A percentile compares a stretch with the other conserved stretches of the same genome.
These are phyloP conservation scores for Pseudogymnoascus sp. DNA, from an alignment of 2,329 filamentous ascomycete genomes.

Conservation along the genomic window DNA sequence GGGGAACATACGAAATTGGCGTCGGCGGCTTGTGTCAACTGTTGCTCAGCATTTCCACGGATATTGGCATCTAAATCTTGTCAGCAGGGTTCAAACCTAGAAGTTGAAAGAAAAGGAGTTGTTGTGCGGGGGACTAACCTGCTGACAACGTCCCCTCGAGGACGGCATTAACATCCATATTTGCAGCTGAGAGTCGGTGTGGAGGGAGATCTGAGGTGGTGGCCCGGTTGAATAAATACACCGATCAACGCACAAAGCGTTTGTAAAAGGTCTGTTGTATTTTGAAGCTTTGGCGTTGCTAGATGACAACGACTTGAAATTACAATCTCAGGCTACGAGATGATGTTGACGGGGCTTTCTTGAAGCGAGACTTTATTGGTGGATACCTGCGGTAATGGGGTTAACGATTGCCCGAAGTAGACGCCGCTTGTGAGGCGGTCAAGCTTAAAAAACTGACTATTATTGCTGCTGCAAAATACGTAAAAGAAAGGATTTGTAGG, in stretches of 20 bases:
- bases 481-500: conserved; percentile 3
- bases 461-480: neutral
- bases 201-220: conserved; percentile 2
- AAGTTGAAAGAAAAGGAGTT: conserved; percentile 10
- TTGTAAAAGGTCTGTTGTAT: conserved; percentile 9
- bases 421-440: conserved; percentile 2
- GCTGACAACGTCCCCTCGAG: conserved; percentile 93
- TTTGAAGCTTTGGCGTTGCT: conserved; percentile 6
- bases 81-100: conserved; percentile 25
- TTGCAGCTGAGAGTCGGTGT: conserved; percentile 29
- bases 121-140: conserved; percentile 49
- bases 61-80: conserved; percentile 66
- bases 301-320: conserved; percentile 10
- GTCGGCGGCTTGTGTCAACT: conserved; percentile 86
- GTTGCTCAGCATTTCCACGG: conserved; percentile 86
- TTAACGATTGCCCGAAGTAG: conserved; percentile 8
- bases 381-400: conserved; percentile 7
- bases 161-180: conserved; percentile 96
- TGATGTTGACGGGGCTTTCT: conserved; percentile 7
- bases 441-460: neutral
- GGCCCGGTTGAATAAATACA: conserved; percentile 7
- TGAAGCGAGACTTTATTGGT: conserved; percentile 9
- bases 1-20: conserved; percentile 74
- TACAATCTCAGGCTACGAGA: conserved; percentile 8
- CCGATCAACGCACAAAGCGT: conserved; percentile 9